phyloP scores from a whole-genome alignment of 306 rosid genomes.

The Carpinus fangiana region DNA sequence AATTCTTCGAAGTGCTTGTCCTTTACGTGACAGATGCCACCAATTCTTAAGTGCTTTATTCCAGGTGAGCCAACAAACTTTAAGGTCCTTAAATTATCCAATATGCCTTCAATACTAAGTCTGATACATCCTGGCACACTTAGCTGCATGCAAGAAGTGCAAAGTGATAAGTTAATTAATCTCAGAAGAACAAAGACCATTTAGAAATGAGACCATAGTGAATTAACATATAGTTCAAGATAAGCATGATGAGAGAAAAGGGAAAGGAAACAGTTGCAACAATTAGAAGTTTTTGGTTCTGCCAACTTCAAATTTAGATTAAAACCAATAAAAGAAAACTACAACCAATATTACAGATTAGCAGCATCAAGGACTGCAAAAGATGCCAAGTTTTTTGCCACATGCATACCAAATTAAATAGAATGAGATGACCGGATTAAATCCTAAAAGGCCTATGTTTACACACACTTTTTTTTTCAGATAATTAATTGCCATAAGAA shows the following conservation, averaged over 20 bases:
- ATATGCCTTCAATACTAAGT: constrained; percentile 43
- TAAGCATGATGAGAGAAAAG: constrained; percentile 2
- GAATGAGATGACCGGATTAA: not conserved
- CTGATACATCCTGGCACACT: constrained; percentile 48
- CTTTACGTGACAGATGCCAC: constrained; percentile 39
- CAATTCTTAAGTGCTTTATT: constrained; percentile 49
- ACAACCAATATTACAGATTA: not conserved
- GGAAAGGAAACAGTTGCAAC: constrained; percentile 5
- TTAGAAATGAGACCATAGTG: constrained; percentile 1
- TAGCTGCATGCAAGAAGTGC: constrained; percentile 37
- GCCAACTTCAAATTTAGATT: not conserved
- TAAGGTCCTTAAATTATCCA: constrained; percentile 39
- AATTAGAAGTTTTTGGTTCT: not conserved
- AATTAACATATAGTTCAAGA: constrained; percentile 12
- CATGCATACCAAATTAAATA: not conserved
- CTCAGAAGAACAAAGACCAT: not conserved
- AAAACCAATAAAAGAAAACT: not conserved
- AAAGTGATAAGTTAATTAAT: constrained; percentile 15
- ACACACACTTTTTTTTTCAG: not conserved
- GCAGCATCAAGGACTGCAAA: constrained; percentile 22
- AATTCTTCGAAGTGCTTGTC: constrained; percentile 50
- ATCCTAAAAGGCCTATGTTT: not conserved
- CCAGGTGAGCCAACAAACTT: constrained; percentile 44
- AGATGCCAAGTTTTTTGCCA: constrained; percentile 4
- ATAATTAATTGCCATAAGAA: not conserved